A percentile compares a stretch with the other conserved stretches of the same genome.
phyloP scores from a whole-genome alignment of 805 yeast genomes.

The Peterozyma toletana region DNA sequence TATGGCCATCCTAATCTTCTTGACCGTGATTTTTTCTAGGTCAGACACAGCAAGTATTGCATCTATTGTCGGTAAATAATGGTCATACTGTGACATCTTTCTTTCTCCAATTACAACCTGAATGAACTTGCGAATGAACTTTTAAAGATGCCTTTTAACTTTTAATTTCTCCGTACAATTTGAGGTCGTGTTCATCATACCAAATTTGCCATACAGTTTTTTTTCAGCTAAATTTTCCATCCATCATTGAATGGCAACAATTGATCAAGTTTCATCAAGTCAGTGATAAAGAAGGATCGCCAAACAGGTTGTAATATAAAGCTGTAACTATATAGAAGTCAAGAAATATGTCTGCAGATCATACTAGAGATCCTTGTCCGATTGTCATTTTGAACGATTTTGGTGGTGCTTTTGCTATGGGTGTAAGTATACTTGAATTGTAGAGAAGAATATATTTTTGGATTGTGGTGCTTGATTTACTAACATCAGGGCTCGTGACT shows the following conservation, averaged over 20 bases:
- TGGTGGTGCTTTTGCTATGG: conserved; percentile 99
- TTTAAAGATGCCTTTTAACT: no score
- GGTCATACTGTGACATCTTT: conserved; percentile 16
- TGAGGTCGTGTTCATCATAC: no score
- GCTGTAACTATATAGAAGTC: no score
- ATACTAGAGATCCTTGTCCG: conserved; percentile 99
- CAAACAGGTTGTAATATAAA: no score
- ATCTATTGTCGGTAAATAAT: conserved; percentile 58
- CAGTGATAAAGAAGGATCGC: no score
- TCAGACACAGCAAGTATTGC: conserved; percentile 70
- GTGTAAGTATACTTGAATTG: conserved; percentile 36
- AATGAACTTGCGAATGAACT: no score
- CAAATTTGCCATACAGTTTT: no score
- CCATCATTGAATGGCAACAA: no score
- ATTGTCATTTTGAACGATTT: conserved; percentile 92
- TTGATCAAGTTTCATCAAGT: no score
- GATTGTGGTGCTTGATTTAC: no score
- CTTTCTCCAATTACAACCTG: background rate
- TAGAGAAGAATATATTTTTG: background rate
- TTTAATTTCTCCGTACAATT: no score
- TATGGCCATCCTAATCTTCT: conserved; percentile 63
- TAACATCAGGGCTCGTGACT: background rate
- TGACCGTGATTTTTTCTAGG: conserved; percentile 62
- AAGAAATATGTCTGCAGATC: conserved; percentile 57
- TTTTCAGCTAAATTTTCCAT: no score